Conservation (phyloP, 2,329 filamentous ascomycete species). For the Byssochlamys sp. region DNA sequence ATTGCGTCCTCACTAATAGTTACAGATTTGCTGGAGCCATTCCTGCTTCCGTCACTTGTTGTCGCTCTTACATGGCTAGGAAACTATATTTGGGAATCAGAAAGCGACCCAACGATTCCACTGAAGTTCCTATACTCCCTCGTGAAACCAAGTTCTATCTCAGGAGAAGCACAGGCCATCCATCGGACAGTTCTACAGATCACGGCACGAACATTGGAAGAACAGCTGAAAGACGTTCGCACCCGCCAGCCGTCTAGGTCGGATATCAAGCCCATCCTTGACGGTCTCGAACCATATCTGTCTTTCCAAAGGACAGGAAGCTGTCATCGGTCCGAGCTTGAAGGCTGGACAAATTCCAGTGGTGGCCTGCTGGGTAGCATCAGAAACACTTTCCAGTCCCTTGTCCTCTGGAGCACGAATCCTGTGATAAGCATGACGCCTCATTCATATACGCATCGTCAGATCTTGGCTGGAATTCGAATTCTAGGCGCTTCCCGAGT, state of each 20-base stretch:
- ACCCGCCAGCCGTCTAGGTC: constrained; percentile 40
- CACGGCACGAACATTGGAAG: constrained; percentile 42
- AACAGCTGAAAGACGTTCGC: constrained; percentile 43
- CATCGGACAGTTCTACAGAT: constrained; percentile 52
- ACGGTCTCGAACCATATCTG: constrained; percentile 42
- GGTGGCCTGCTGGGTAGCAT: constrained; percentile 41
- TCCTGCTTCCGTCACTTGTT: constrained; percentile 52
- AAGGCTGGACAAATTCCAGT: constrained; percentile 41
- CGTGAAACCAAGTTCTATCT: constrained; percentile 48
- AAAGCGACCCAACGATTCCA: constrained; percentile 42
- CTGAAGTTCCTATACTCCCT: constrained; percentile 49
- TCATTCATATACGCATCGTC: constrained; percentile 47
- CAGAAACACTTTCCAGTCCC: constrained; percentile 41
- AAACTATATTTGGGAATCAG: constrained; percentile 44
- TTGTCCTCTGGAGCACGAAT: constrained; percentile 45
- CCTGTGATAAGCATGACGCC: constrained; percentile 44
- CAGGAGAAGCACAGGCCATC: constrained; percentile 51
- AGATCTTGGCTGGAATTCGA: constrained; percentile 36
- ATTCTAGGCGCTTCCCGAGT: constrained; percentile 33
- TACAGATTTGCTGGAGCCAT: constrained; percentile 52
- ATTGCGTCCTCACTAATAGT: constrained; percentile 2
- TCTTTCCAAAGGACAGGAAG: constrained; percentile 42
- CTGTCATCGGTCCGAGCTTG: constrained; percentile 40
- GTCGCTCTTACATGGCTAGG: constrained; percentile 52
- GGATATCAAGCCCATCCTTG: constrained; percentile 45